Evolutionary conservation across 2,329 filamentous ascomycete species (phyloP), one percentile per base, ranked within the genome.

Genomic region (Ophiostoma tasmaniense): DNA sequence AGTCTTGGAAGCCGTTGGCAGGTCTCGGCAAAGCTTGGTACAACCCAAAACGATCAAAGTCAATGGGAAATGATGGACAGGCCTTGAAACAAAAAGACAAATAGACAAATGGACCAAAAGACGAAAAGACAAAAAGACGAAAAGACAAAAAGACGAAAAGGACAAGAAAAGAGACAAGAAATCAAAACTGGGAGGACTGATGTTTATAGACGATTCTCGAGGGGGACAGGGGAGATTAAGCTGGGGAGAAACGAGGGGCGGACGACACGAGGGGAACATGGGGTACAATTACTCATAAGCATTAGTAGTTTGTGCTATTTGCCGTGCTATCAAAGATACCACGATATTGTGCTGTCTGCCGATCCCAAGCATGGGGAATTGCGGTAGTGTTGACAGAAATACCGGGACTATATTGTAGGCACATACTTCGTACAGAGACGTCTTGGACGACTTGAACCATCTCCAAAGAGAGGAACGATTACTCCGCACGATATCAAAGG

Each of bases 1-100:
- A 30, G 55, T 61, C 55, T 61, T 61, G 25, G 55, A 61, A 61
- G 55, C 55, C 55, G 55, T 61, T 61, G 55, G 50, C 55, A 61
- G 55, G 25, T 61, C 55, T 61, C n/a, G 55, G 55, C 55, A n/a
- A 61, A 55, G 55, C 55, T 61, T 61, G 55, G 55, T 30, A 30
- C 25, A 7, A 61, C n/a, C 50, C n/a, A 55, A 22, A 25, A 28
- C n/a, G 22, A 55, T 17, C 3, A 25, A 55, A 22, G 50, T 13
- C 33, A 33, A 33, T 33, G 33, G 3, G 3, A 33, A 33, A 6
- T 33, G 33, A 33, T 33, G 8, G 33, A 33, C 33, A 33, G 33
- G 8, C 33, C n/a, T n/a, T n/a, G 33, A 8, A 6, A 28, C 4
- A 8, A 7, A 55, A 25, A 3, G 13, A 59, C 5, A 4, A 22